Conservation (phyloP, 441 rosid species). For the Pelargonium citronellum region DNA sequence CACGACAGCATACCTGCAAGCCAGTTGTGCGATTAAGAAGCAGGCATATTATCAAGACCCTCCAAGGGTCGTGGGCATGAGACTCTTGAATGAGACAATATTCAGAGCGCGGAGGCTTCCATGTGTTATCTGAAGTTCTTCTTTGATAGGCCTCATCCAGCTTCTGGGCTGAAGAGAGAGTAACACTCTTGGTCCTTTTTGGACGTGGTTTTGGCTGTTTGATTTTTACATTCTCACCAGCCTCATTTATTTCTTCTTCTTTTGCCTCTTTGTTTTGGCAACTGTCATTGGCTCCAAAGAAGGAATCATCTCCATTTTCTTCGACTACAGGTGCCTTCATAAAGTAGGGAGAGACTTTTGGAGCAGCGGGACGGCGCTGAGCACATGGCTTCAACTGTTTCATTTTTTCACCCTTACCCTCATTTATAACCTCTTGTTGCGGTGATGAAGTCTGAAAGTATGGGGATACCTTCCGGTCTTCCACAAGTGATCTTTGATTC, state of each 20-base stretch:
- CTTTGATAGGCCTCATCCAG: conserved; percentile 52
- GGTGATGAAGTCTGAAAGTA: conserved; percentile 24
- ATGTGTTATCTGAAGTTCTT: conserved; percentile 38
- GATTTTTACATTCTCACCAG: too few species aligned
- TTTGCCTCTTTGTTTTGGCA: background rate
- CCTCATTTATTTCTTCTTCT: too few species aligned
- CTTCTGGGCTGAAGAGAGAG: conserved; percentile 35
- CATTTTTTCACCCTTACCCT: too few species aligned
- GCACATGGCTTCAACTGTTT: background rate
- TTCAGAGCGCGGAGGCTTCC: conserved; percentile 62
- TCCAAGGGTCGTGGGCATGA: conserved; percentile 71
- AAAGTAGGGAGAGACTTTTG: conserved; percentile 12
- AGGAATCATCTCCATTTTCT: background rate
- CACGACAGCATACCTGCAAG: conserved; percentile 38
- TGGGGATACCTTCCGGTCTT: conserved; percentile 38
- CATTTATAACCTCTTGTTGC: conserved; percentile 11
- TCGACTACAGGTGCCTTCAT: conserved; percentile 8
- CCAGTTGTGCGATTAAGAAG: conserved; percentile 70
- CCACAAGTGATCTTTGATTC: too few species aligned
- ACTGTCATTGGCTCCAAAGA: background rate
- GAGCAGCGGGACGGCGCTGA: background rate
- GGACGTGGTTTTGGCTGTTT: too few species aligned
- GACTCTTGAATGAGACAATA: conserved; percentile 42
- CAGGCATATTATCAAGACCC: conserved; percentile 69
- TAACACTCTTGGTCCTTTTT: conserved; percentile 17